phyloP scores from a whole-genome alignment of 257 asterid species.

The Mentha longifolia region DNA sequence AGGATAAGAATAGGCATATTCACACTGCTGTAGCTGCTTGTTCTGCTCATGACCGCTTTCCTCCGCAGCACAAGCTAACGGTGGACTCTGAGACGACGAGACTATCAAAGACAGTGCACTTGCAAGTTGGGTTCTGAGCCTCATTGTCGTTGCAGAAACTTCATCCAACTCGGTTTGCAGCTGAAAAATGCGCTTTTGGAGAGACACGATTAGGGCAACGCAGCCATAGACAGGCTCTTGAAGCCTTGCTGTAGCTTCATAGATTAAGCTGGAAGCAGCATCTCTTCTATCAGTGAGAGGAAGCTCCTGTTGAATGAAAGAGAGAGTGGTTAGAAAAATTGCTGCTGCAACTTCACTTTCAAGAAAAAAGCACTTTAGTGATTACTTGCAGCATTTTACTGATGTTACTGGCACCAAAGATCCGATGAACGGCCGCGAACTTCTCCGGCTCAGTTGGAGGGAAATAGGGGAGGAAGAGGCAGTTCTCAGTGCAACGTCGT shows the following conservation, averaged over 20 bases:
- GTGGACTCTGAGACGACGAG: slow-evolving; percentile 25
- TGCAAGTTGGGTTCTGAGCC: slow-evolving; percentile 42
- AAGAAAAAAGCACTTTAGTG: not conserved
- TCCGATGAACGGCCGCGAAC: slow-evolving; percentile 47
- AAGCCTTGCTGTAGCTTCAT: slow-evolving; percentile 51
- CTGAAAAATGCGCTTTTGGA: slow-evolving; percentile 42
- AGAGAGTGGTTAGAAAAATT: not conserved
- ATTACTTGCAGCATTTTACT: slow-evolving; percentile 49
- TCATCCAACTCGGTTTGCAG: slow-evolving; percentile 45
- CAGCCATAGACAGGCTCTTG: slow-evolving; percentile 55
- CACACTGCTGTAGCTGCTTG: slow-evolving; percentile 21
- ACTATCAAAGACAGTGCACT: slow-evolving; percentile 33
- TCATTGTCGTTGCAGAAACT: slow-evolving; percentile 40
- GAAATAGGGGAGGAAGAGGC: slow-evolving; percentile 52
- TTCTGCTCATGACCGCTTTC: not conserved
- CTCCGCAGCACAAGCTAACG: not conserved
- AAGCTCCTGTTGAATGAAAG: slow-evolving; percentile 43
- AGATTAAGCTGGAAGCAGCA: slow-evolving; percentile 56
- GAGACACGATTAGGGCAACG: slow-evolving; percentile 43
- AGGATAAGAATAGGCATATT: slow-evolving; percentile 21
- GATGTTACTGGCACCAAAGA: slow-evolving; percentile 61
- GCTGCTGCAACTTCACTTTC: not conserved
- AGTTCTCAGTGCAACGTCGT: slow-evolving; percentile 45
- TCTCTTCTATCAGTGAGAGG: slow-evolving; percentile 42
- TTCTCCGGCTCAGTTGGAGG: slow-evolving; percentile 45